These are phyloP conservation scores for Puccinia brachypodii DNA, from an alignment of 1,284 basidiomycete species.

Conservation along the genomic window DNA sequence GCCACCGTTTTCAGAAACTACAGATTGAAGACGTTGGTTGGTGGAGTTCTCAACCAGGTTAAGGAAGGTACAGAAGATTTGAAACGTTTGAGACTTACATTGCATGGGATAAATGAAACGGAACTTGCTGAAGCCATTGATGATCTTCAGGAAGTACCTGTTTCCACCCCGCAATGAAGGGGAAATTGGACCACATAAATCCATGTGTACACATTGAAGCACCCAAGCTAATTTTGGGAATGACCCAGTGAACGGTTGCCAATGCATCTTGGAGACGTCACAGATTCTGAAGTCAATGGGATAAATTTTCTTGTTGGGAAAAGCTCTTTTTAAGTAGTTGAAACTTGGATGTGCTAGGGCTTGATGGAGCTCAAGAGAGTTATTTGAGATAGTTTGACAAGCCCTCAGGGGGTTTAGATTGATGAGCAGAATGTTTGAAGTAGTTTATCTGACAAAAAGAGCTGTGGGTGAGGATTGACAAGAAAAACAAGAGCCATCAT, in stretches of 20 bases:
- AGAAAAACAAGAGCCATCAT: background rate
- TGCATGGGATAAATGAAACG: background rate
- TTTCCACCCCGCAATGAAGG: background rate
- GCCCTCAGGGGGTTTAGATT: background rate
- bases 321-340: background rate
- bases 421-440: background rate
- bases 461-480: background rate
- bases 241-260: background rate
- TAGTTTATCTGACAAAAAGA: background rate
- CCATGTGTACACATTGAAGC: constrained; percentile 25
- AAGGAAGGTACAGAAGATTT: background rate
- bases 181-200: background rate
- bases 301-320: background rate
- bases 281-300: background rate
- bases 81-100: background rate
- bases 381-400: no score
- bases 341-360: constrained; percentile 4
- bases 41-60: background rate
- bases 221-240: background rate
- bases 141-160: background rate
- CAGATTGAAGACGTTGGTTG: background rate
- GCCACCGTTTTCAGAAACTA: constrained; percentile 6
- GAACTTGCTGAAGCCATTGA: background rate
- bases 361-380: background rate
- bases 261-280: constrained; percentile 7